phyloP scores from a whole-genome alignment of 805 yeast species.

The Hanseniaspora taiwanica region DNA sequence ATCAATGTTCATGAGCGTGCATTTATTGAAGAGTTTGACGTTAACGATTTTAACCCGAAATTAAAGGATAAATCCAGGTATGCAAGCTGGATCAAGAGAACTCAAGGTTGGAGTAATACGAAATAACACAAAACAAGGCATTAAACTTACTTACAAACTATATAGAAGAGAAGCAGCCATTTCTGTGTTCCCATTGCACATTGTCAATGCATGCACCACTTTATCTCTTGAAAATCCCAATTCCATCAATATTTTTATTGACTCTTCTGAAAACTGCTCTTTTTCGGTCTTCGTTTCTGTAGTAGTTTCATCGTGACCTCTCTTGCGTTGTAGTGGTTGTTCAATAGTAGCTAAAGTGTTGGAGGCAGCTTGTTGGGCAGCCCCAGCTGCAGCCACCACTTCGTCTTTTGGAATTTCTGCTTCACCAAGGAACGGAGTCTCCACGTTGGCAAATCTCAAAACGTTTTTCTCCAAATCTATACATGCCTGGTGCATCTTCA shows the following conservation, averaged over 20 bases:
- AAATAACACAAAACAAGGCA: too few relatives aligned
- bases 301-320: background rate
- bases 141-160: conserved; percentile 12
- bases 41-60: conserved; percentile 24
- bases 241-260: conserved; percentile 35
- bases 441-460: conserved; percentile 58
- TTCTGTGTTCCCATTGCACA: conserved; percentile 68
- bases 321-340: too few relatives aligned
- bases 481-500: conserved; percentile 72
- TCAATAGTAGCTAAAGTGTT: background rate
- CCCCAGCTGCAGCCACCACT: background rate
- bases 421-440: conserved; percentile 61
- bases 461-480: conserved; percentile 60
- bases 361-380: conserved; percentile 5
- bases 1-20: conserved; percentile 71
- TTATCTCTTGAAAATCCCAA: conserved; percentile 62
- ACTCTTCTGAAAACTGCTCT: conserved; percentile 22
- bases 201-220: conserved; percentile 50
- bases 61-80: conserved; percentile 36
- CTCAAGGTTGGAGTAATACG: conserved; percentile 4
- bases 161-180: conserved; percentile 75
- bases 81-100: conserved; percentile 22
- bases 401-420: conserved; percentile 36
- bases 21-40: conserved; percentile 70
- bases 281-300: background rate